These are phyloP conservation scores for Platanthera zijinensis DNA, from an alignment of 106 monocot species.

Conservation along the genomic window DNA sequence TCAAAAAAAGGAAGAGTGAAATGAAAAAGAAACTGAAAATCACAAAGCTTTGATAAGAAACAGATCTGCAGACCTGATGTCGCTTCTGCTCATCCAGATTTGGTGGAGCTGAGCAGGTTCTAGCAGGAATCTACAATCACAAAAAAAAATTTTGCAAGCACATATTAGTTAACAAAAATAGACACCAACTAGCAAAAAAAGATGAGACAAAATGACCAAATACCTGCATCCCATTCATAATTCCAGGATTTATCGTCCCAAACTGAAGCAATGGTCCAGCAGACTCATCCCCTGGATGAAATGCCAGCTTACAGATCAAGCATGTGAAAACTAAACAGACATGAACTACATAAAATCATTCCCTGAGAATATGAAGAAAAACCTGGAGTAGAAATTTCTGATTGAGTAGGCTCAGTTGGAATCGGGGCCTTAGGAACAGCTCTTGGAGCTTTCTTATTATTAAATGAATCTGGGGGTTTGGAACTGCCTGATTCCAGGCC, in stretches of 20 bases:
- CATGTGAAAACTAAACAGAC: neutral
- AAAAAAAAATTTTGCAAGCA: neutral
- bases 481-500: neutral
- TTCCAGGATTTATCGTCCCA: constrained; percentile 14
- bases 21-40: neutral
- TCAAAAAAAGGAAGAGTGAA: neutral
- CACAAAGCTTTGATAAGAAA: neutral
- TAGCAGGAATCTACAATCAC: constrained; percentile 19
- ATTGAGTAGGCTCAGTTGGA: neutral
- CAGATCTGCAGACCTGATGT: constrained; percentile 41
- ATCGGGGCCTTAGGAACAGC: constrained; percentile 6
- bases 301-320: neutral
- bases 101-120: constrained; percentile 62
- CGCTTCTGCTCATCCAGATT: constrained; percentile 86
- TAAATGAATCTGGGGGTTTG: constrained; percentile 1
- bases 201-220: neutral
- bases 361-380: neutral
- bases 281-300: constrained; percentile 8
- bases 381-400: neutral
- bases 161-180: neutral
- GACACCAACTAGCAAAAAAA: neutral
- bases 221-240: constrained; percentile 19
- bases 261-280: constrained; percentile 13
- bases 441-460: constrained; percentile 1
- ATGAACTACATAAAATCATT: neutral